Evolutionary conservation across 2,329 filamentous ascomycete genomes (phyloP), one percentile per base, ranked within the genome.

Genomic region (Fusarium algeriense): DNA sequence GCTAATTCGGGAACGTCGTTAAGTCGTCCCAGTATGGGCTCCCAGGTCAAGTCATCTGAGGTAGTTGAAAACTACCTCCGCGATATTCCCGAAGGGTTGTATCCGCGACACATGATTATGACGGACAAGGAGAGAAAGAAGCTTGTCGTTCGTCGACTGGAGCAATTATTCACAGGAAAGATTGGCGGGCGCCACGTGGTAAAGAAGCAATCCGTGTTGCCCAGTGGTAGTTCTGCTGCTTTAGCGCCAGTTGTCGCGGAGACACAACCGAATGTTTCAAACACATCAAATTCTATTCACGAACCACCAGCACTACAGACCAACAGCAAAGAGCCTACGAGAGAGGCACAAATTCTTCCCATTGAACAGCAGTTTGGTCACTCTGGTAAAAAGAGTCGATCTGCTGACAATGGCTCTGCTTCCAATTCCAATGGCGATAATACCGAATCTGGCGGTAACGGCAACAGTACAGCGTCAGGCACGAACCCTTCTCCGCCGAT

Each of bases 101-200:
- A 93, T 40, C 91, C 92, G 0, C 86, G 87, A 14, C 85, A 87
- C 45, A 83, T 86, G 28, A 78, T 83, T 1, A 88, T 94, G 87
- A 90, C 90, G 0, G 93, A 95, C 17, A 90, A 89, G 70, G 87
- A 92, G 9, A 93, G 89, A 82, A 94, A 93, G 83, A 93, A 91
- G 77, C 77, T 94, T 23, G 91, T 95, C 0, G 93, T 95, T 5
- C 87, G 89, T 58, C 87, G 92, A 4, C 80, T 97, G 9, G 93
- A 97, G 76, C 92, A 95, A 69, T 85, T 97, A 3, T 97, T 96
- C 68, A 94, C 93, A 1, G 93, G 93, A 5, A 92, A 91, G 76
- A 84, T 86, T 20, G 80, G 79, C 7, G 82, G 82, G 7, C 80
- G 83, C 76, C 77, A 84, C 80, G 49, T 71, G 37, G 75, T 70